Conservation (phyloP, 306 rosid genomes). For the Canavalia gladiata region DNA sequence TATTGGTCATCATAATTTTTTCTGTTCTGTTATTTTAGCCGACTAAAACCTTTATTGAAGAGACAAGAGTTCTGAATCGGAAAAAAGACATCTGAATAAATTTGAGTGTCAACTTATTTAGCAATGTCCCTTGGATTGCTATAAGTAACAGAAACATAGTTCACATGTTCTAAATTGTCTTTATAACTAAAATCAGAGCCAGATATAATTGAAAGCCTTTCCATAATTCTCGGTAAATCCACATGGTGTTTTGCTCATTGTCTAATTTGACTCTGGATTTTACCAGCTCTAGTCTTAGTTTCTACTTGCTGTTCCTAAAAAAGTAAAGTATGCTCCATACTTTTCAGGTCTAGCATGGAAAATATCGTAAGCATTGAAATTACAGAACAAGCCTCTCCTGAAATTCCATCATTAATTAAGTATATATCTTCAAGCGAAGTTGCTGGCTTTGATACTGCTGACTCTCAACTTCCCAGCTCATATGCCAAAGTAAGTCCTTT, state of each 20-base stretch:
- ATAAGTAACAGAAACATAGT: background rate
- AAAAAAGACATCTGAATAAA: background rate
- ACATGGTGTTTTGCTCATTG: slow-evolving; percentile 5
- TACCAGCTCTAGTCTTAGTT: background rate
- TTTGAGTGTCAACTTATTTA: background rate
- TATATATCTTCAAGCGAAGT: slow-evolving; percentile 63
- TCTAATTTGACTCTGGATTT: slow-evolving; percentile 23
- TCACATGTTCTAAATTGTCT: background rate
- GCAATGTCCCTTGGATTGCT: slow-evolving; percentile 6
- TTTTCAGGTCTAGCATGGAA: slow-evolving; percentile 60
- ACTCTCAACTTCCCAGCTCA: slow-evolving; percentile 46
- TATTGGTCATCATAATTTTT: background rate
- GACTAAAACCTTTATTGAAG: slow-evolving; percentile 23
- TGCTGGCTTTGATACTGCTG: slow-evolving; percentile 63
- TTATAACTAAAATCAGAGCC: background rate
- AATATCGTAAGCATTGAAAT: slow-evolving; percentile 38
- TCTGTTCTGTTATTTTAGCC: background rate
- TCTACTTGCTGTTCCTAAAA: too few relatives aligned
- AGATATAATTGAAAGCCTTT: background rate
- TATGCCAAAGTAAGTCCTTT: slow-evolving; percentile 55
- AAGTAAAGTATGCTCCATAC: too few relatives aligned
- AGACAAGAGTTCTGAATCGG: background rate
- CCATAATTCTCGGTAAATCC: slow-evolving; percentile 7
- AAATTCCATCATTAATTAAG: slow-evolving; percentile 68
- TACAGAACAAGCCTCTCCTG: slow-evolving; percentile 43